A percentile compares a stretch with the other conserved stretches of the same genome.
phyloP scores from a whole-genome alignment of 2,329 filamentous ascomycete species.

The Sclerotinia glacialis region DNA sequence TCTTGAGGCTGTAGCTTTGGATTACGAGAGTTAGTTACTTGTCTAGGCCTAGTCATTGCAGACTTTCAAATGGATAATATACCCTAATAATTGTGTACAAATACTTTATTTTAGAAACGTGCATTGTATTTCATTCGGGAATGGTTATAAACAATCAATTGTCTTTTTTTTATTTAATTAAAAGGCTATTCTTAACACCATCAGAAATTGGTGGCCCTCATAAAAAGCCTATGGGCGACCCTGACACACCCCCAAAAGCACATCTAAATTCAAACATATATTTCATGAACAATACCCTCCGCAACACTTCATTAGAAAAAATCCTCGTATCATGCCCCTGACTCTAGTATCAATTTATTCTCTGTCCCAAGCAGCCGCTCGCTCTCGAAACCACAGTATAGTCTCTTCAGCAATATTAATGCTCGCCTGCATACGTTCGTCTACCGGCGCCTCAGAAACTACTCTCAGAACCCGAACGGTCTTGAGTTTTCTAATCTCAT shows the following conservation, averaged over 20 bases:
- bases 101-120: background rate
- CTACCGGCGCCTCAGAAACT: background rate
- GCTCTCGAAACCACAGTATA: background rate
- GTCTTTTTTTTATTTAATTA: no score
- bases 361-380: background rate
- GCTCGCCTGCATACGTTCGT: no score
- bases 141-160: no score
- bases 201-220: no score
- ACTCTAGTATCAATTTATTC: no score
- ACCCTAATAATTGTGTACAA: background rate
- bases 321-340: no score
- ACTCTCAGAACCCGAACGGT: background rate
- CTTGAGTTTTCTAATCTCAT: background rate
- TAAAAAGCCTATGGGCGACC: no score
- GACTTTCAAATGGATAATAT: background rate
- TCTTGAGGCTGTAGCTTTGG: background rate
- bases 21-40: background rate
- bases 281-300: no score
- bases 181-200: no score
- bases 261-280: no score
- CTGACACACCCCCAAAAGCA: no score
- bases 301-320: fast-evolving
- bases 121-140: background rate
- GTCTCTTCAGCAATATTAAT: background rate
- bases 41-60: no score